A percentile compares a stretch with the other conserved stretches of the same genome.
phyloP scores from a whole-genome alignment of 371 early-diverging fungal species.

The Mucor piriformis region DNA sequence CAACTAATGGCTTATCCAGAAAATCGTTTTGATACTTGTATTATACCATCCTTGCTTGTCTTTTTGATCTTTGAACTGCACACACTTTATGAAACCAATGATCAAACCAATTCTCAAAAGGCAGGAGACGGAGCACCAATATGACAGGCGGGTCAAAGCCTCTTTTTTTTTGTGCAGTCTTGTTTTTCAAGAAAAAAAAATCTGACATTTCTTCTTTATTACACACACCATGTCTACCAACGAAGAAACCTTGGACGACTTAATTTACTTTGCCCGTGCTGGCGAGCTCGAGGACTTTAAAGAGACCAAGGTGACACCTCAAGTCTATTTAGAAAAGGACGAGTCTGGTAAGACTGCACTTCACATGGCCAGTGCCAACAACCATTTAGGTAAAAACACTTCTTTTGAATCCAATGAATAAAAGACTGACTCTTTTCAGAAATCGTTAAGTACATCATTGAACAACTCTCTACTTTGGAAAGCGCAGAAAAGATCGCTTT shows the following conservation, averaged over 20 bases:
- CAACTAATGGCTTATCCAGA: too few relatives aligned
- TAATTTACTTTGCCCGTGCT: constrained; percentile 74
- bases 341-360: constrained; percentile 76
- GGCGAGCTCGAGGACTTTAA: constrained; percentile 79
- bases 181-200: constrained; percentile 2
- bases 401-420: too few relatives aligned
- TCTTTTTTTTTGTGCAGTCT: constrained; percentile 14
- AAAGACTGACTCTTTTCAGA: constrained; percentile 27
- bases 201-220: neutral
- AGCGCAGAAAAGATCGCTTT: constrained; percentile 27
- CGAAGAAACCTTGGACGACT: constrained; percentile 50
- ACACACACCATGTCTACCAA: constrained; percentile 17
- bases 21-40: too few relatives aligned
- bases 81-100: too few relatives aligned
- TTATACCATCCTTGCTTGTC: too few relatives aligned
- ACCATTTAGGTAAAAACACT: constrained; percentile 72
- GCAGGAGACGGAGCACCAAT: neutral
- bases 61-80: too few relatives aligned
- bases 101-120: too few relatives aligned
- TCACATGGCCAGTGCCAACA: constrained; percentile 87
- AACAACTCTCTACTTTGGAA: constrained; percentile 31
- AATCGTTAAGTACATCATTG: constrained; percentile 57
- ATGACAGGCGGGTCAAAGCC: constrained; percentile 2
- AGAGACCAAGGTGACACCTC: constrained; percentile 43
- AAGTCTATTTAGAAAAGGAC: constrained; percentile 40